These are phyloP conservation scores for Halophytophthora polymorphica DNA, from an alignment of 352 stramenopile genomes.

Conservation along the genomic window DNA sequence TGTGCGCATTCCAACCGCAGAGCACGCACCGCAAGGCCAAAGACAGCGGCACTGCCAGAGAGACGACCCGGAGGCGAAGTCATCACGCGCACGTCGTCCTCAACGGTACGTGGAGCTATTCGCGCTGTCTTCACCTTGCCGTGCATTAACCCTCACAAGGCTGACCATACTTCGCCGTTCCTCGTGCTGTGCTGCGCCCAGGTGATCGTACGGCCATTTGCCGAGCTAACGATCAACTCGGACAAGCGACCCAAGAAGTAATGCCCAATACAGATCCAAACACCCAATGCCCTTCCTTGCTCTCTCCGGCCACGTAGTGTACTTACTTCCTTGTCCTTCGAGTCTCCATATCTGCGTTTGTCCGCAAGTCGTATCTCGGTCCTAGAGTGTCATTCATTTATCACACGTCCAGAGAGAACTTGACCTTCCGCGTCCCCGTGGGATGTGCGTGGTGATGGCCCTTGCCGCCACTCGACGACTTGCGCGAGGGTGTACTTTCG, in stretches of 20 bases:
- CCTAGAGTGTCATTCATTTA: background rate
- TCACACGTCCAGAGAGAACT: constrained; percentile 59
- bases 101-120: constrained; percentile 25
- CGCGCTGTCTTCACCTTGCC: no score
- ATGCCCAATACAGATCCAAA: constrained; percentile 1
- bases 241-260: constrained; percentile 16
- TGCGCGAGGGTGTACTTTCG: constrained; percentile 36
- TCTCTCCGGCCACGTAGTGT: no score
- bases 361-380: background rate
- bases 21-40: constrained; percentile 16
- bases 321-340: no score
- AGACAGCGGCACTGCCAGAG: constrained; percentile 27
- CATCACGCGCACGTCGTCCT: constrained; percentile 41
- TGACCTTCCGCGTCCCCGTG: constrained; percentile 37
- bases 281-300: background rate
- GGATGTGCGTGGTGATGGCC: constrained; percentile 17
- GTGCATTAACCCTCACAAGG: background rate
- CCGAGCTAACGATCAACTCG: constrained; percentile 22
- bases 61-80: constrained; percentile 36
- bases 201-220: constrained; percentile 61
- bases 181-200: constrained; percentile 4
- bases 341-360: background rate
- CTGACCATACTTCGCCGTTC: background rate
- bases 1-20: background rate
- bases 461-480: constrained; percentile 24